Evolutionary conservation across 2,329 filamentous ascomycete species (phyloP).

Genomic region (Colletotrichum spinosum): DNA sequence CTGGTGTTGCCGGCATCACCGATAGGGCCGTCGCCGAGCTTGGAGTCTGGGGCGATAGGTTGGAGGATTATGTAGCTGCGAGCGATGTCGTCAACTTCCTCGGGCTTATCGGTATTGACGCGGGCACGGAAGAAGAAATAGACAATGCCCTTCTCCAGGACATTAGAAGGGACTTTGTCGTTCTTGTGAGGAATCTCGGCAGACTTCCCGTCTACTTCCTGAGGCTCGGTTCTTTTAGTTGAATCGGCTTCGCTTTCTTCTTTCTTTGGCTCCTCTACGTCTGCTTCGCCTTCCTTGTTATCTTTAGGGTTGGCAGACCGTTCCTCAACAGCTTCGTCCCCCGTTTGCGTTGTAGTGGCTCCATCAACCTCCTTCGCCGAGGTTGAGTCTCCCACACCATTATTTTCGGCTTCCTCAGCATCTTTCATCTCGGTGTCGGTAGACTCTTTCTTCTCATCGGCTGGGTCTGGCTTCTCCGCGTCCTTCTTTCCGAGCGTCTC

Average conservation of each 20-base stretch:
- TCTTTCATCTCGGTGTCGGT: conserved; percentile 31
- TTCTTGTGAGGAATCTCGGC: conserved; percentile 33
- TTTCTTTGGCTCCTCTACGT: background rate
- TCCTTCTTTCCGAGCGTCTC: conserved; percentile 27
- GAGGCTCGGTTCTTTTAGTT: background rate
- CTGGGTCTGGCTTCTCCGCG: background rate
- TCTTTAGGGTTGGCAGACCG: background rate
- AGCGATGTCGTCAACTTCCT: conserved; percentile 77
- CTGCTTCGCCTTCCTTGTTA: background rate
- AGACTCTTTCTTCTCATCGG: background rate
- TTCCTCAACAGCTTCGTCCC: conserved; percentile 1
- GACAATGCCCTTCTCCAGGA: conserved; percentile 89
- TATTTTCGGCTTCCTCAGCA: background rate
- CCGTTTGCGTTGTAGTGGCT: too few species aligned
- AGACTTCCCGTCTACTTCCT: conserved; percentile 1
- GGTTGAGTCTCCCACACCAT: background rate
- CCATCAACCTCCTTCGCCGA: background rate
- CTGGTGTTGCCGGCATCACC: conserved; percentile 71
- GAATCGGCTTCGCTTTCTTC: background rate
- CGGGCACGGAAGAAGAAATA: conserved; percentile 91
- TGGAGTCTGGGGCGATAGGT: conserved; percentile 77
- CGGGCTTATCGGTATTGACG: conserved; percentile 78
- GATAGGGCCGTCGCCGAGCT: conserved; percentile 66
- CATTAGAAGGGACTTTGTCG: conserved; percentile 50
- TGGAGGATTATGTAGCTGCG: conserved; percentile 84